Evolutionary conservation across 129 eudicot genomes (phyloP).

Genomic region (Centaurea solstitialis): DNA sequence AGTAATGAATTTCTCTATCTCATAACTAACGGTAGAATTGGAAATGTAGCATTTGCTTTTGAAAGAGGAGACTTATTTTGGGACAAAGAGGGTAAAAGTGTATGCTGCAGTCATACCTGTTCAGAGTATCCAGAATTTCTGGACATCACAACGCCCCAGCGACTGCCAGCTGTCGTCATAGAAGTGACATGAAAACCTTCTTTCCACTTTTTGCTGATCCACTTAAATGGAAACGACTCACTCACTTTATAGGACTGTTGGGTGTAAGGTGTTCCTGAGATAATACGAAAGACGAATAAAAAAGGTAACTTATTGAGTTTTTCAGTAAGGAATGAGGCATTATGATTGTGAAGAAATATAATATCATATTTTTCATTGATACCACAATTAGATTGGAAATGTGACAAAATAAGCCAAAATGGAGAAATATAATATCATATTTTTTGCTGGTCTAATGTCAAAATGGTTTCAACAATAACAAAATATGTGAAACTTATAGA

Average conservation of each 20-base stretch:
- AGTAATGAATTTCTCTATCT: not conserved
- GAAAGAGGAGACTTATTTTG: not conserved
- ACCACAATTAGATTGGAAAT: not conserved
- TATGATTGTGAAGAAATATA: not conserved
- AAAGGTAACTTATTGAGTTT: not conserved
- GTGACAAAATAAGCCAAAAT: no score
- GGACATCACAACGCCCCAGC: conserved; percentile 99
- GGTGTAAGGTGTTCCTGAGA: conserved; percentile 40
- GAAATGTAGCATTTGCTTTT: not conserved
- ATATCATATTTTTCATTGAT: conserved; percentile 5
- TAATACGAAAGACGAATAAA: not conserved
- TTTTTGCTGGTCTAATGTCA: not conserved
- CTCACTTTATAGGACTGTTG: conserved; percentile 48
- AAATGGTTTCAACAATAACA: not conserved
- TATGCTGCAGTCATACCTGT: conserved; percentile 47
- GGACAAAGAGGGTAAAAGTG: not conserved
- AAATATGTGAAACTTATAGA: not conserved
- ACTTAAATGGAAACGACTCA: conserved; percentile 50
- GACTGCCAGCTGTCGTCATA: conserved; percentile 97
- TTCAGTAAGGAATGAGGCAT: not conserved
- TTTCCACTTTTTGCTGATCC: conserved; percentile 98
- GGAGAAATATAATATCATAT: no score
- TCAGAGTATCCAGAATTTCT: conserved; percentile 89
- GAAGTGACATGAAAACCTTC: conserved; percentile 99
- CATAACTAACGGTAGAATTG: not conserved